These are phyloP conservation scores for Globisporangium spinosum DNA, from an alignment of 352 stramenopile genomes.

Conservation along the genomic window DNA sequence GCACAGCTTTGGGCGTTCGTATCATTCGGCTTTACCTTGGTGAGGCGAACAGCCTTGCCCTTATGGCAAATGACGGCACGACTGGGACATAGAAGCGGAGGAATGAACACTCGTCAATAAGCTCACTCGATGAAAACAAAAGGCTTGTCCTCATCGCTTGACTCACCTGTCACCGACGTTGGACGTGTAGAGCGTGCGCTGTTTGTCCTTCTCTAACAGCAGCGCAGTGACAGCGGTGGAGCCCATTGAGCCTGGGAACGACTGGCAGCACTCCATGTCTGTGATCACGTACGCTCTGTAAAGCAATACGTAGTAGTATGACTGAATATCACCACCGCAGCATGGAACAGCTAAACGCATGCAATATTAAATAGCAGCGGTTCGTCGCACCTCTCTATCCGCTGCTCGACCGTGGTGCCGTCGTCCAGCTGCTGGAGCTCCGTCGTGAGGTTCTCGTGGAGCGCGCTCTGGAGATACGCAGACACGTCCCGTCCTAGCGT, in stretches of 20 bases:
- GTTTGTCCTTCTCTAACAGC: slow-evolving; percentile 35
- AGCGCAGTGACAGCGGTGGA: slow-evolving; percentile 62
- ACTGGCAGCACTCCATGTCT: slow-evolving; percentile 71
- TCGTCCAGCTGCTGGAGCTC: slow-evolving; percentile 41
- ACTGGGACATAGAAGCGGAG: slow-evolving; percentile 22
- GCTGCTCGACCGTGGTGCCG: slow-evolving; percentile 44
- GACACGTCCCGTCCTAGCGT: slow-evolving; percentile 58
- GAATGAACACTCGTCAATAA: not conserved
- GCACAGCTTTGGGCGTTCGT: not conserved
- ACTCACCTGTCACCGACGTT: slow-evolving; percentile 77
- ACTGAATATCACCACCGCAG: too few species aligned
- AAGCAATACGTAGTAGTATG: too few species aligned
- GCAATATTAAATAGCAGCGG: not conserved
- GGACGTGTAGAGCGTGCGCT: slow-evolving; percentile 46
- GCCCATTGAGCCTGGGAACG: slow-evolving; percentile 39
- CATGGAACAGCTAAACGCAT: too few species aligned
- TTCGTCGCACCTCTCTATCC: slow-evolving; percentile 46
- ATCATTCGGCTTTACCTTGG: slow-evolving; percentile 27
- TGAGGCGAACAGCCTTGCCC: slow-evolving; percentile 49
- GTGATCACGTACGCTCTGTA: slow-evolving; percentile 66
- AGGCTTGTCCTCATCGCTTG: too few species aligned
- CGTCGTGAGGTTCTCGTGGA: slow-evolving; percentile 59
- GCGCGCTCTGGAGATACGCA: slow-evolving; percentile 53
- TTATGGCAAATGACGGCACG: slow-evolving; percentile 63
- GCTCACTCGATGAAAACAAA: too few species aligned